These are phyloP conservation scores for Leccinum holopus DNA, from an alignment of 1,284 basidiomycete genomes.

Conservation along the genomic window DNA sequence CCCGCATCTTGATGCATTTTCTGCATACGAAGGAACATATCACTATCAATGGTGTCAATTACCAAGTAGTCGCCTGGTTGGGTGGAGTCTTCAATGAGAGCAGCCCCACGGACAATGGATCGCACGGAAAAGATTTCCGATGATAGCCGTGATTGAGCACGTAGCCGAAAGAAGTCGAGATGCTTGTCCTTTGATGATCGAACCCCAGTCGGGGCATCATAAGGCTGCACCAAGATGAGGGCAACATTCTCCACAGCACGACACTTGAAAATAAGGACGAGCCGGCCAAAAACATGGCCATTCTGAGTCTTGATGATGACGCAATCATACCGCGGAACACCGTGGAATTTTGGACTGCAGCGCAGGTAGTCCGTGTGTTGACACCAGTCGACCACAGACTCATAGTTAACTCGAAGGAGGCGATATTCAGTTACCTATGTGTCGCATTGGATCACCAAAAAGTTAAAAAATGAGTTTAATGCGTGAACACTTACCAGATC, in stretches of 20 bases:
- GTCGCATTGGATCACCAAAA: too few relatives aligned
- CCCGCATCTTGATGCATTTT: neutral
- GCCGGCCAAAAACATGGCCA: constrained; percentile 18
- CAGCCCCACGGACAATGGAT: constrained; percentile 28
- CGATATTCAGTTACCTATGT: constrained; percentile 7
- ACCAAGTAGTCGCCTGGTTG: constrained; percentile 25
- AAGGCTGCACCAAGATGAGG: constrained; percentile 28
- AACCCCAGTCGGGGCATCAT: constrained; percentile 16
- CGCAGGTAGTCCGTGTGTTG: constrained; percentile 23
- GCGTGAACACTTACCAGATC: too few relatives aligned
- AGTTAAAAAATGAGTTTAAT: too few relatives aligned
- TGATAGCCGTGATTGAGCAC: constrained; percentile 4
- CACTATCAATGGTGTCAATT: neutral
- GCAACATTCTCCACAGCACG: constrained; percentile 1
- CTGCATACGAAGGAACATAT: neutral
- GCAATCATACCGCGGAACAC: constrained; percentile 25
- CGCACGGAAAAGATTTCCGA: constrained; percentile 25
- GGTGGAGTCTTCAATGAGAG: constrained; percentile 22
- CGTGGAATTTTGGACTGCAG: constrained; percentile 30
- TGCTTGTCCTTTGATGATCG: constrained; percentile 20
- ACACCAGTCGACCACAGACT: constrained; percentile 32
- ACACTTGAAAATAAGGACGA: constrained; percentile 27
- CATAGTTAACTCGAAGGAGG: constrained; percentile 27
- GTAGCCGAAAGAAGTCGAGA: constrained; percentile 24
- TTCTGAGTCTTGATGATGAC: constrained; percentile 21